Evolutionary conservation across 129 eudicot species (phyloP), one percentile per base, ranked within the genome.

Genomic region (Erigeron canadensis): DNA sequence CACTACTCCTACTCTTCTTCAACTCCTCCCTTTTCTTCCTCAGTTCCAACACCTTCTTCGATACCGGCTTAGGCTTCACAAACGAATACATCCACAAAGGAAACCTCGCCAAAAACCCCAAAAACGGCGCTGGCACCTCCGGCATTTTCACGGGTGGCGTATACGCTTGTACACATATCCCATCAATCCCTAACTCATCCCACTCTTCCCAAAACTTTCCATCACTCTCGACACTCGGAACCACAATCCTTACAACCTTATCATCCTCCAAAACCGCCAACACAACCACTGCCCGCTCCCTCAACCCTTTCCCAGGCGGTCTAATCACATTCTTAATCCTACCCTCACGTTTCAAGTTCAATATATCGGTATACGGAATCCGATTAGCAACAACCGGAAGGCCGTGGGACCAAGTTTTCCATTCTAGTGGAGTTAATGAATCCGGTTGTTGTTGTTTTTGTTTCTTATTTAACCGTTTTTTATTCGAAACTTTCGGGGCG

Each of bases 211-310:
- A 94, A 81, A 94, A 94, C 63, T 59, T 80, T 0, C 61, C 42
- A 70, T 94, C 95, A 18, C 23, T 77, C 63, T 76, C 90, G 10
- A 82, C 13, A 0, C 93, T 78, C 39, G 98, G 98, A 70, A 94
- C 81, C 53, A 94, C 98, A 10, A 86, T 56, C 77, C 98, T 87
- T 59, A 85, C 79, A 73, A 94, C 98, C 84, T 73, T 94, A 34
- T 79, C 78, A 81, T 94, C 93, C 64, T 94, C 96, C 72, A 94
- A 72, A 74, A 94, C 98, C 5, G 77, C 98, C 48, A 94, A 64
- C 76, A 94, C 86, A 18, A 90, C 91, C 53, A 74, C 87, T 6
- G 92, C 67, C 15, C 75, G 69, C 70, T 80, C 79, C 87, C 61
- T 84, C 67, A 89, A 84, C 19, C 40, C 83, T 18, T 8, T 87